phyloP scores from a whole-genome alignment of 768 basidiomycete genomes.

The Tylopilus plumbeoviolaceoides region DNA sequence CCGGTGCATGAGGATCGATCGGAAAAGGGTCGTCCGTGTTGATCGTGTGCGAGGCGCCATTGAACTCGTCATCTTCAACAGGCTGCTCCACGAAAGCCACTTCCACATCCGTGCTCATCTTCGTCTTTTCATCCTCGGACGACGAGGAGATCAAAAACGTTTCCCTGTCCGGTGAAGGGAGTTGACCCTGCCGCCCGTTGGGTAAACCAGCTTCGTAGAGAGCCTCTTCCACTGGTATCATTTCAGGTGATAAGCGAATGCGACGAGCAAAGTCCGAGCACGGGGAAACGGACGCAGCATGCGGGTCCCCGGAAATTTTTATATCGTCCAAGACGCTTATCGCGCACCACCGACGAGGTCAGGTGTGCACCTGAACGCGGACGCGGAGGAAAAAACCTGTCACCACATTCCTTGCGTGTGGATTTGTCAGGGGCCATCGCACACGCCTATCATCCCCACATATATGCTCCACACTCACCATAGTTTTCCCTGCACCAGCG shows the following conservation, averaged over 20 bases:
- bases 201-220: background rate
- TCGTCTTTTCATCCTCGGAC: slow-evolving; percentile 1
- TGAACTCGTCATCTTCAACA: background rate
- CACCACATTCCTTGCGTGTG: background rate
- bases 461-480: slow-evolving; percentile 1
- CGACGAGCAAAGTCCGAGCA: background rate
- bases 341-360: background rate
- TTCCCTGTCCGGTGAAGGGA: background rate
- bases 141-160: background rate
- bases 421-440: slow-evolving; percentile 1
- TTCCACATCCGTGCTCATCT: background rate
- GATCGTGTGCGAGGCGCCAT: slow-evolving; percentile 1
- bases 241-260: background rate
- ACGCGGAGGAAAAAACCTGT: background rate
- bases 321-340: slow-evolving; percentile 9
- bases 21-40: slow-evolving; percentile 46
- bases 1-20: slow-evolving; percentile 40
- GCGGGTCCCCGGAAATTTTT: background rate
- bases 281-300: background rate
- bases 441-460: background rate
- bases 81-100: slow-evolving; percentile 1
- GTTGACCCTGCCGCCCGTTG: background rate
- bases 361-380: background rate
- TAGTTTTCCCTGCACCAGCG: background rate
- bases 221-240: background rate